Conservation (phyloP, 345 rosid genomes). For the Nasturtium officinale region DNA sequence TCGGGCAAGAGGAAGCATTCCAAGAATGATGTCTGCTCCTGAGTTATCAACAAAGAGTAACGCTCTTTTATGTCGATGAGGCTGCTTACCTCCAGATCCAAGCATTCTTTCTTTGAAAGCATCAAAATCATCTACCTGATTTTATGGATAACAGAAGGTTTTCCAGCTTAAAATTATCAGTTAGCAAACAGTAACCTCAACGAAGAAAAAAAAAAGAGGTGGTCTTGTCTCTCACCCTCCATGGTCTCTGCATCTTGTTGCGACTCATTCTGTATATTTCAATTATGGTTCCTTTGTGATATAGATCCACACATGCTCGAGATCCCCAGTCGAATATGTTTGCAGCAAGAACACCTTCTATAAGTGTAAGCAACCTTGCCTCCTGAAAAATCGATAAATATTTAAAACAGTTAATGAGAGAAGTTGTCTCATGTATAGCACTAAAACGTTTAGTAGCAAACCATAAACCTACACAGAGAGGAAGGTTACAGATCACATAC, state of each 20-base stretch:
- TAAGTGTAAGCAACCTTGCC: slow-evolving; percentile 79
- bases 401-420: slow-evolving; percentile 2
- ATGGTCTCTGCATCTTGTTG: slow-evolving; percentile 97
- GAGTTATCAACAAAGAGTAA: slow-evolving; percentile 97
- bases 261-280: slow-evolving; percentile 99
- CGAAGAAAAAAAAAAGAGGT: neutral
- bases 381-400: slow-evolving; percentile 57
- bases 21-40: slow-evolving; percentile 90
- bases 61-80: slow-evolving; percentile 83
- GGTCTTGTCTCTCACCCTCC: slow-evolving; percentile 65
- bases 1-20: slow-evolving; percentile 98
- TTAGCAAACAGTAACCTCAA: neutral
- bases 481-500: slow-evolving; percentile 47
- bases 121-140: slow-evolving; percentile 95
- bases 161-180: slow-evolving; percentile 4
- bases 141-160: slow-evolving; percentile 9
- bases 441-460: neutral
- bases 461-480: slow-evolving; percentile 7
- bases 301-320: slow-evolving; percentile 97
- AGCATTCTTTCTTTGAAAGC: slow-evolving; percentile 85
- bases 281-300: slow-evolving; percentile 96
- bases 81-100: slow-evolving; percentile 65
- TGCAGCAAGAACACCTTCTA: slow-evolving; percentile 98
- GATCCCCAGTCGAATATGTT: slow-evolving; percentile 99
- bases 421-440: slow-evolving; percentile 12